Evolutionary conservation across 305 asterid species (phyloP).

Genomic region (Fraxinus angustifolia): DNA sequence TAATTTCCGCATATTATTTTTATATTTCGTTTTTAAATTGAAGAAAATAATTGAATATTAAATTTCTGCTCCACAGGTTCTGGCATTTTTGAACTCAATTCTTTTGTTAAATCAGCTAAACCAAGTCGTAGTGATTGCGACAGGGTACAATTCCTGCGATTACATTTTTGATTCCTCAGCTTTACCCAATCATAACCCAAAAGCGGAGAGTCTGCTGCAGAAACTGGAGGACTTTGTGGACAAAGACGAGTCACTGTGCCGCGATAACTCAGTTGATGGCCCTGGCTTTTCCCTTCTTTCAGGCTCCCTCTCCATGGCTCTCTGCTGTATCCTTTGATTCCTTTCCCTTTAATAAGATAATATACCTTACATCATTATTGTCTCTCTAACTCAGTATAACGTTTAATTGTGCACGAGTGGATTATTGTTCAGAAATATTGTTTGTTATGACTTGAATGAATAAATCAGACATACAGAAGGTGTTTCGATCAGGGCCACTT

Average conservation of each 20-base stretch:
- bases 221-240: slow-evolving; percentile 70
- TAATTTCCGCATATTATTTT: neutral
- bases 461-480: slow-evolving; percentile 68
- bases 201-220: slow-evolving; percentile 66
- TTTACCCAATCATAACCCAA: slow-evolving; percentile 41
- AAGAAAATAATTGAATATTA: neutral
- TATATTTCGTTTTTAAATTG: neutral
- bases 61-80: slow-evolving; percentile 40
- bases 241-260: slow-evolving; percentile 57
- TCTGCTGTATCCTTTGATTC: slow-evolving; percentile 67
- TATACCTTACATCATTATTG: neutral
- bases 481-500: slow-evolving; percentile 83
- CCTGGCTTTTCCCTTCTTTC: slow-evolving; percentile 79
- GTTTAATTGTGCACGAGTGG: neutral
- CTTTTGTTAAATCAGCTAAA: slow-evolving; percentile 72
- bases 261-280: slow-evolving; percentile 58
- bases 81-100: slow-evolving; percentile 73
- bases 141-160: slow-evolving; percentile 70
- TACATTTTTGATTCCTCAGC: slow-evolving; percentile 67
- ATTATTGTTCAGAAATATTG: slow-evolving; percentile 24
- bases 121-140: slow-evolving; percentile 81
- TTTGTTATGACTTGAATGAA: slow-evolving; percentile 37
- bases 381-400: neutral
- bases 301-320: slow-evolving; percentile 92
- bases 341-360: neutral